Evolutionary conservation across 176 grass and related monocot genomes (phyloP), one percentile per base, ranked within the genome.

Genomic region (Chloris gayana): DNA sequence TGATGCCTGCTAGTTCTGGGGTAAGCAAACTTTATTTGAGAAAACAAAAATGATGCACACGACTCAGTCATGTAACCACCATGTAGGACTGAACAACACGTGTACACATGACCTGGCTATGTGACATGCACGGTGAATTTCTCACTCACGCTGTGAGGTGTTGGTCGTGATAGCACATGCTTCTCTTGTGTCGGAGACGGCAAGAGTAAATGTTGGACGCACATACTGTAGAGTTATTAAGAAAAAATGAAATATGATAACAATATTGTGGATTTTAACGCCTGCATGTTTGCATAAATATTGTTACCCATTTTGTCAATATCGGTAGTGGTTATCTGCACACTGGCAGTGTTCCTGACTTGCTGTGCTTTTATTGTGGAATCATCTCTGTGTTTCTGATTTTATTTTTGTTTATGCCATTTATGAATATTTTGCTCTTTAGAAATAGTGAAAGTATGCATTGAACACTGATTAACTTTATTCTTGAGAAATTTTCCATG

Each of bases 351-450:
- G 60, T 8, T 31, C 70, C 63, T 70, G 42, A 3, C 24, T 75
- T 75, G 25, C 15, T 76, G 64, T 74, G 65, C 13, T 76, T 56
- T 44, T 33, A 39, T 80, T 33, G 12, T 69, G n/a, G 69, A 84
- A 74, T 24, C 31, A 27, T 37, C 41, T 79, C 13, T 77, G 24
- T 74, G 30, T 13, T 45, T 47, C 9, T 30, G 9, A 0, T 3
- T 72, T 32, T 21, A 10, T 72, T 11, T 72, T 32, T 32, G 5
- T 72, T 30, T 9, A 1, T 76, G 38, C 25, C 17, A 62, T 76
- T 63, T 63, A 45, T 22, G 5, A 62, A 76, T 12, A 38, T 42
- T 12, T 29, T 42, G 2, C 35, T 42, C 35, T 24, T 49, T 18
- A 49, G 46, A 49, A 49, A 49, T 49, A 17, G 46, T 49, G 6